These are phyloP conservation scores for Clitoria ternatea DNA, from an alignment of 306 rosid genomes.

Conservation along the genomic window DNA sequence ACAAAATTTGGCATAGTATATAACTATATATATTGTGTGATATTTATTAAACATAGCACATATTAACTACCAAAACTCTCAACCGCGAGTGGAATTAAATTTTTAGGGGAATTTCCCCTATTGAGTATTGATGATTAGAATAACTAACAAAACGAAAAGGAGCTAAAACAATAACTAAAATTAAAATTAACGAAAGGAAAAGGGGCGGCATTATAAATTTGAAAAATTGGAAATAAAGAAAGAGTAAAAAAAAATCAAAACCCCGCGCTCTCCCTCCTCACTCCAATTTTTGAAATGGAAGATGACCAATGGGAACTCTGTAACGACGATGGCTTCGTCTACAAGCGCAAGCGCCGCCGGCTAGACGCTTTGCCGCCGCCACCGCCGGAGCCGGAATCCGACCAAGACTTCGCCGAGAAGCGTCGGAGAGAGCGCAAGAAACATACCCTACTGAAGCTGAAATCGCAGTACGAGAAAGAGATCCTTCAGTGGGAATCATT, in stretches of 20 bases:
- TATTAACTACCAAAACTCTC: too few species aligned
- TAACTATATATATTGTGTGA: too few species aligned
- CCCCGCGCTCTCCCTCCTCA: neutral
- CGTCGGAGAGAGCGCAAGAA: slow-evolving; percentile 51
- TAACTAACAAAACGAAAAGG: neutral
- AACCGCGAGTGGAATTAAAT: too few species aligned
- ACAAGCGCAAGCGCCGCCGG: slow-evolving; percentile 58
- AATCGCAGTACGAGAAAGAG: slow-evolving; percentile 46
- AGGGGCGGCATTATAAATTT: neutral
- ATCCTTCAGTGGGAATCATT: slow-evolving; percentile 59
- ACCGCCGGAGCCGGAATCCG: neutral
- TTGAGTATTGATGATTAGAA: neutral
- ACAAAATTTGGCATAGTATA: too few species aligned
- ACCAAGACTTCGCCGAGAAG: slow-evolving; percentile 15
- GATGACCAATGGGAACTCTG: slow-evolving; percentile 65
- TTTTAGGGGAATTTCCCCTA: too few species aligned
- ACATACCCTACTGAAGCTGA: slow-evolving; percentile 50
- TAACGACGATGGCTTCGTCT: slow-evolving; percentile 76
- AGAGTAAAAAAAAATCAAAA: slow-evolving; percentile 10
- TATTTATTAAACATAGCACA: too few species aligned
- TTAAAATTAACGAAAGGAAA: neutral
- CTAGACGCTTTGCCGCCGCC: slow-evolving; percentile 14
- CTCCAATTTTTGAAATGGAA: slow-evolving; percentile 18
- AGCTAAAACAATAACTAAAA: neutral
- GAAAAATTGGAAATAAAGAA: neutral